Percentiles rank a stretch among this genome's conserved stretches.
phyloP scores from a whole-genome alignment of 306 rosid genomes.

The Alnus rubra region DNA sequence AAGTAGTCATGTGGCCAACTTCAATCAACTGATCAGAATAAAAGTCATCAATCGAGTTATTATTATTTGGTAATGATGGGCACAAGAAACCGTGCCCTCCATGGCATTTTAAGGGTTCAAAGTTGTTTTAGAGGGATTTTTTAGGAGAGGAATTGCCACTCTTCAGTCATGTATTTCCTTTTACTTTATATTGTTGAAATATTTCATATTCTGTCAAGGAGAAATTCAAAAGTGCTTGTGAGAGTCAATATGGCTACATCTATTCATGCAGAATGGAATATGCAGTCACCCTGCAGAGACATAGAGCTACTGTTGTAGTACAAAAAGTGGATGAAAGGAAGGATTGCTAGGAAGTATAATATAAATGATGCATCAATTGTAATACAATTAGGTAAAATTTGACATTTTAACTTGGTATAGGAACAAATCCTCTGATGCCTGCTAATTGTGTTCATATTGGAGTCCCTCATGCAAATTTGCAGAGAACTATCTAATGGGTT shows the following conservation, averaged over 20 bases:
- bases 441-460: not conserved
- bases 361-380: constrained; percentile 61
- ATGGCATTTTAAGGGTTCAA: constrained; percentile 88
- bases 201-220: constrained; percentile 30
- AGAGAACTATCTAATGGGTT: not conserved
- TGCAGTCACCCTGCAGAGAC: constrained; percentile 57
- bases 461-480: not conserved
- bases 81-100: constrained; percentile 90
- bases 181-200: constrained; percentile 23
- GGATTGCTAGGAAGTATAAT: constrained; percentile 46
- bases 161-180: constrained; percentile 84
- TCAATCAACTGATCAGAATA: not conserved
- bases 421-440: constrained; percentile 2
- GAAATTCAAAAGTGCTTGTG: constrained; percentile 13
- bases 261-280: constrained; percentile 62
- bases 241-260: constrained; percentile 9
- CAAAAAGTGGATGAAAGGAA: constrained; percentile 67
- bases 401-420: not conserved
- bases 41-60: not conserved
- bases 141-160: constrained; percentile 60
- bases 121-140: constrained; percentile 98
- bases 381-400: constrained; percentile 65
- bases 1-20: not conserved
- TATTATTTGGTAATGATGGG: not conserved
- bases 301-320: constrained; percentile 71